Conservation (phyloP, 192 early-diverging fungal genomes). For the Rhizophlyctis rosea region DNA sequence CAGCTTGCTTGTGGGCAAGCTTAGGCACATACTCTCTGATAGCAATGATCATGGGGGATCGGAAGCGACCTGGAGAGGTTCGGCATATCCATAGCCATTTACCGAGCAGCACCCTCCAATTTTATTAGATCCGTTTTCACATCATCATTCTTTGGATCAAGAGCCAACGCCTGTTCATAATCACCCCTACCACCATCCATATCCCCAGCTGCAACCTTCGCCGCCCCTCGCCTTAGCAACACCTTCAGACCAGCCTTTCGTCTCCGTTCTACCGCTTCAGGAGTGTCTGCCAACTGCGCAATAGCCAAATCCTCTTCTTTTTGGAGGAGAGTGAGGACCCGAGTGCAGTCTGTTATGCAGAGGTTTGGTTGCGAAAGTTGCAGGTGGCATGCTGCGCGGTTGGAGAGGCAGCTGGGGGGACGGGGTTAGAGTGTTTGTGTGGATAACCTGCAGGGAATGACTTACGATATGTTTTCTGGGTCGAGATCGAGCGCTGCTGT, state of each 20-base stretch:
- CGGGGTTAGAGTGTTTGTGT: neutral
- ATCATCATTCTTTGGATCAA: slow-evolving; percentile 54
- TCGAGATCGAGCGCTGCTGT: slow-evolving; percentile 66
- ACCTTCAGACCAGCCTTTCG: slow-evolving; percentile 47
- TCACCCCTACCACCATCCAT: slow-evolving; percentile 48
- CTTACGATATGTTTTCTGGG: slow-evolving; percentile 54
- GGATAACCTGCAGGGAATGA: neutral
- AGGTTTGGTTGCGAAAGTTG: slow-evolving; percentile 53
- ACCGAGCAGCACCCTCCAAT: neutral
- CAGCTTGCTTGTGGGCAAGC: too few species aligned
- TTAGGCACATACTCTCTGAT: too few species aligned
- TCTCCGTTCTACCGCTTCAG: slow-evolving; percentile 43
- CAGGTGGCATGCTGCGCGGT: slow-evolving; percentile 64
- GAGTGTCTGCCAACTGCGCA: slow-evolving; percentile 38
- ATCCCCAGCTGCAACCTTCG: slow-evolving; percentile 53
- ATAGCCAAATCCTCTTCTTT: slow-evolving; percentile 26
- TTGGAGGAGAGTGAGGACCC: slow-evolving; percentile 49
- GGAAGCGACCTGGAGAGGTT: too few species aligned
- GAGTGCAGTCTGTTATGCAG: slow-evolving; percentile 63
- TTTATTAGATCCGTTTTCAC: slow-evolving; percentile 26
- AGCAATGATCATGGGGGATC: too few species aligned
- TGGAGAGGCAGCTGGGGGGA: slow-evolving; percentile 46
- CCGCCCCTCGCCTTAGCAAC: slow-evolving; percentile 65
- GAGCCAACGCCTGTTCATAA: slow-evolving; percentile 52
- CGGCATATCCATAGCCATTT: too few species aligned